These are phyloP conservation scores for Haplosporangium gracile DNA, from an alignment of 192 early-diverging fungal species.

Conservation along the genomic window DNA sequence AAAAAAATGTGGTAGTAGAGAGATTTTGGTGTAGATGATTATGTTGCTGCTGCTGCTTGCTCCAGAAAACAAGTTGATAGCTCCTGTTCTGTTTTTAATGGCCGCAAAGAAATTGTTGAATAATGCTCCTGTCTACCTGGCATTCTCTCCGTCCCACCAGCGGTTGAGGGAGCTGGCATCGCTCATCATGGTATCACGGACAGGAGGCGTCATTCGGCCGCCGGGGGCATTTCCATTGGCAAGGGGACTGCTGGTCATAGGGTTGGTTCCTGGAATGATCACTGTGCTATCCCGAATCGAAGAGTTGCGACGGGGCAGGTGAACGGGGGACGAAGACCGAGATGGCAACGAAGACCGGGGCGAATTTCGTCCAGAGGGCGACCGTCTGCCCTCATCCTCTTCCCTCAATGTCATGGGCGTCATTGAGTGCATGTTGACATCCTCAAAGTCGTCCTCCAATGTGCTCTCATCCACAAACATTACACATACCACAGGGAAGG, in stretches of 20 bases:
- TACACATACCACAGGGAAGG: constrained; percentile 90
- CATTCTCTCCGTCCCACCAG: constrained; percentile 37
- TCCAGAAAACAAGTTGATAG: no score
- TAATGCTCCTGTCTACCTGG: not conserved
- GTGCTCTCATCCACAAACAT: constrained; percentile 57
- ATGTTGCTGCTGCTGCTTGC: no score
- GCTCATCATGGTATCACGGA: constrained; percentile 44
- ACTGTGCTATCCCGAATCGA: constrained; percentile 53
- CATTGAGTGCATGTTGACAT: constrained; percentile 54
- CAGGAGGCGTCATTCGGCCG: constrained; percentile 19
- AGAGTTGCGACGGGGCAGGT: constrained; percentile 47
- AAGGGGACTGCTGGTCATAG: constrained; percentile 31
- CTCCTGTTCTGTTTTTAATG: no score
- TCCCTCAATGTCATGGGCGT: constrained; percentile 48
- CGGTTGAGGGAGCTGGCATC: constrained; percentile 46
- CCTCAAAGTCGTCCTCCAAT: constrained; percentile 53
- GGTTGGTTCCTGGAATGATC: constrained; percentile 15
- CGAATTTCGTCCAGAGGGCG: constrained; percentile 47
- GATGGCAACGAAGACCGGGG: constrained; percentile 51
- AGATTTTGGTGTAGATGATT: no score
- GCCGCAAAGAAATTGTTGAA: no score
- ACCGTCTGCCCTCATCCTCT: constrained; percentile 49
- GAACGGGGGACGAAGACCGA: constrained; percentile 48
- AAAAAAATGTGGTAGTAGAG: not conserved
- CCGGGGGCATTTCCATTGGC: constrained; percentile 14